Percentiles rank a stretch among this genome's conserved stretches.
phyloP scores from a whole-genome alignment of 192 early-diverging fungal genomes.

The Thamnidium elegans region DNA sequence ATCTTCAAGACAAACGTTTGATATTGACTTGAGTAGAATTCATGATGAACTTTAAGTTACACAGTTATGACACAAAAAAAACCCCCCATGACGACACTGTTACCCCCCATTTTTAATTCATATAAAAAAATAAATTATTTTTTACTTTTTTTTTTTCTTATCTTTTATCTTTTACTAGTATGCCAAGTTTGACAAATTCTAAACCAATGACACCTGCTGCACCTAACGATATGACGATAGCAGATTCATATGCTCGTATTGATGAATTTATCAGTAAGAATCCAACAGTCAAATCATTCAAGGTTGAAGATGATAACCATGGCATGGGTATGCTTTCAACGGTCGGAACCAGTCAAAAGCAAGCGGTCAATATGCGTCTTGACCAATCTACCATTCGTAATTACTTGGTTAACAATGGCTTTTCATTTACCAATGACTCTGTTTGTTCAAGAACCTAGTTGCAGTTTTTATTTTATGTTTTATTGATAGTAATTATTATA shows the following conservation, averaged over 20 bases:
- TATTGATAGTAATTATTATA: background rate
- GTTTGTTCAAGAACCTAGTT: constrained; percentile 2
- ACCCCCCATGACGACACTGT: too few species aligned
- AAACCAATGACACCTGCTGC: background rate
- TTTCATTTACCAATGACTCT: constrained; percentile 6
- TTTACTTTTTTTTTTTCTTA: background rate
- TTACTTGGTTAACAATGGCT: constrained; percentile 13
- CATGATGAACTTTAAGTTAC: background rate
- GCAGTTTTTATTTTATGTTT: background rate
- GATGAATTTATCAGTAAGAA: constrained; percentile 15
- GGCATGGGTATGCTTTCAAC: constrained; percentile 21
- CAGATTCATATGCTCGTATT: background rate
- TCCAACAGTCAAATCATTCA: background rate
- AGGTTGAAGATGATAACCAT: constrained; percentile 19
- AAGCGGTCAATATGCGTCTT: constrained; percentile 1
- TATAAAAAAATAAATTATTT: background rate
- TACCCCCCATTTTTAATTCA: too few species aligned
- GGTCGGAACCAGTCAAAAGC: background rate
- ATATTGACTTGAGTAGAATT: background rate
- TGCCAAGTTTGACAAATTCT: constrained; percentile 9
- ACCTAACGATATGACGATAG: background rate
- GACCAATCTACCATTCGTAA: constrained; percentile 1
- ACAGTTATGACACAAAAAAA: background rate
- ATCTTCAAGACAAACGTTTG: background rate
- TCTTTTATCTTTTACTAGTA: background rate